Base-by-base conservation (phyloP, 345 rosid genomes). In the Combretum micranthum region DNA sequence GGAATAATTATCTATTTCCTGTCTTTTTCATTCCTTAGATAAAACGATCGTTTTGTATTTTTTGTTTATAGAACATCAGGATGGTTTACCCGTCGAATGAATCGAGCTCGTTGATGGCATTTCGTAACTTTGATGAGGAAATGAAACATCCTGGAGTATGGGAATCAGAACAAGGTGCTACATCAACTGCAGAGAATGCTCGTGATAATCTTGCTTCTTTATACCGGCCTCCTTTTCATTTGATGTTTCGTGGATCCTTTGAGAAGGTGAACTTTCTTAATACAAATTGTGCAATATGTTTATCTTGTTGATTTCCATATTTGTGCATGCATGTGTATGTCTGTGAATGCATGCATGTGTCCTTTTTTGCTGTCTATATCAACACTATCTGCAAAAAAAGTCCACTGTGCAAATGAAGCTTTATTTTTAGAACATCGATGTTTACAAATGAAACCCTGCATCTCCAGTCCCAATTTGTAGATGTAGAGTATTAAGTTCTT, bases 191-290 rank as follows among this genome's bases (percentile, higher is more conserved):
- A 13, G 90, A 81, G 54, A 69, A 66, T 52, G 66, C 88, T 60
- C 86, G 88, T n/a, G 93, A 88, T 69, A 86, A 87, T 79, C 84
- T 94, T 67, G 97, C 99, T 61, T 78, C 97, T 16, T 75, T 94
- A 50, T 94, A 90, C 52, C 90, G 97, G 13, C 97, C 97, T 68
- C 99, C 99, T 37, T 84, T 83, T 60, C 86, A 81, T 70, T 64
- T 94, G 57, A 87, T 94, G 95, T 81, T 72, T 61, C 82, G 75
- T 2, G 97, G 99, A 48, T 77, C 99, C 12, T 94, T 94, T 72
- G 99, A 94, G 67, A 84, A 87, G 92, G 97, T 84, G 52, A 42
- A 47, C 22, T 37, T 49, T 55, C 20, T 12, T 55, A 42, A 26
- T 43, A 21, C 14, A 19, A 42, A 16, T 8, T 13, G n/a, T 17